Conservation (phyloP, 2,329 filamentous ascomycete genomes). For the Esteya vermicola region DNA sequence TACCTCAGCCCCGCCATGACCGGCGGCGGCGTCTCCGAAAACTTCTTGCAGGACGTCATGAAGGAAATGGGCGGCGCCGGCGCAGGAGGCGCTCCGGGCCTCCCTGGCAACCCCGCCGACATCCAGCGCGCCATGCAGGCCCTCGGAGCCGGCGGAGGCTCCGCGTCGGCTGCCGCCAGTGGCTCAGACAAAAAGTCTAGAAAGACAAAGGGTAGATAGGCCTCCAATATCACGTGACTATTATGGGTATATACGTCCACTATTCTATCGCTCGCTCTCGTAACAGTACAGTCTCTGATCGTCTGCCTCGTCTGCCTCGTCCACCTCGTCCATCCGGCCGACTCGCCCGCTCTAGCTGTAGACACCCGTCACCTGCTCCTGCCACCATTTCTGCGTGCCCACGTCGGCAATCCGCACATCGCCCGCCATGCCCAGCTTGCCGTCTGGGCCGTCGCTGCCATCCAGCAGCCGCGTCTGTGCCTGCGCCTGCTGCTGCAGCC, state of each 20-base stretch:
- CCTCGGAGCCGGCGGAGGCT: slow-evolving; percentile 11
- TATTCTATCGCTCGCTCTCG: too few species aligned
- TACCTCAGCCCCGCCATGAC: slow-evolving; percentile 81
- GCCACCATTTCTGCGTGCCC: slow-evolving; percentile 30
- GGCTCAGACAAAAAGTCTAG: too few species aligned
- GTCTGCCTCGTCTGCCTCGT: too few species aligned
- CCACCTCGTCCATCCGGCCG: too few species aligned
- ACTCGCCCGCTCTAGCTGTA: too few species aligned
- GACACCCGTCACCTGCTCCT: slow-evolving; percentile 29
- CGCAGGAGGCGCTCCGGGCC: slow-evolving; percentile 11
- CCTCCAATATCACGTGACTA: too few species aligned
- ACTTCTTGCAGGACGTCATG: slow-evolving; percentile 95
- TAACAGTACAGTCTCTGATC: too few species aligned
- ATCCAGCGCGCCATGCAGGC: slow-evolving; percentile 6
- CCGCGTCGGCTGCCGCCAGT: too few species aligned
- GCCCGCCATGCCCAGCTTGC: slow-evolving; percentile 7
- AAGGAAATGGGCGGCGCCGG: slow-evolving; percentile 55
- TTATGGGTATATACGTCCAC: too few species aligned
- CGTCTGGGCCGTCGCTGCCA: slow-evolving; percentile 23
- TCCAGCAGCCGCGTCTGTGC: slow-evolving; percentile 36
- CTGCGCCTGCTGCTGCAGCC: too few species aligned
- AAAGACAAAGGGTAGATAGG: too few species aligned
- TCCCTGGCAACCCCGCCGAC: slow-evolving; percentile 8
- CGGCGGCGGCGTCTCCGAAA: slow-evolving; percentile 86
- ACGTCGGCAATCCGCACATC: slow-evolving; percentile 38